Base-by-base conservation (phyloP, 192 early-diverging fungal genomes). In the Coemansia sp. region DNA sequence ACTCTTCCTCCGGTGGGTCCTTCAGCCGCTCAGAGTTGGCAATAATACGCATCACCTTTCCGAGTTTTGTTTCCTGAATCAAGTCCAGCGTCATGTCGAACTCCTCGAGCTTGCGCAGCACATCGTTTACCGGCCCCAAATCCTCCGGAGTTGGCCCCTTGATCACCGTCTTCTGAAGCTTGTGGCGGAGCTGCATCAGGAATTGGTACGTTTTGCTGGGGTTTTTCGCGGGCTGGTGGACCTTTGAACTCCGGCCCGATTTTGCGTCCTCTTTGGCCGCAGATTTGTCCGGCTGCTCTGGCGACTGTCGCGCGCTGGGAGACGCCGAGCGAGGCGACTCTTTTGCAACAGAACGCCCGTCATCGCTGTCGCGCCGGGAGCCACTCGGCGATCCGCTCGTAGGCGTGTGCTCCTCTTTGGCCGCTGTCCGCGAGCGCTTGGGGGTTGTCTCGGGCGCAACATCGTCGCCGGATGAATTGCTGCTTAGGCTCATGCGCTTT, bases 11-110 rank as follows among this genome's bases (percentile, higher is more conserved):
- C 2, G 69, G 75, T 19, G 75, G 62, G 33, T 64, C 54, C 35
- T 58, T 46, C 32, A 78, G 57, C 61, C 59, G 62, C 4, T 78
- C 69, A 0, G 69, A 68, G 8, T 48, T 48, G 25, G 57, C 71
- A 43, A 81, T 75, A 43, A 74, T 68, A 48, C 71, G 70, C 79
- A 81, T 75, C 9, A 81, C 68, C 49, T 81, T 81, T 31, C 68
- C 68, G n/a, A 81, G 49, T 65, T 81, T 81, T 14, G 79, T 81
- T 29, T 68, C 69, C 56, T 71, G 64, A 31, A 81, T 71, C 58
- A 75, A 56, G 58, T 70, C 79, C 59, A 71, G 53, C 4, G 65
- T 75, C 69, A 81, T 74, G 24, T 74, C 67, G 53, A 72, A 71
- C 24, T 69, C 68, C 40, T 75, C 79, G 14, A 81, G 67, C 60